phyloP scores from a whole-genome alignment of 2,329 filamentous ascomycete genomes.

The Colletotrichum chrysophilum region DNA sequence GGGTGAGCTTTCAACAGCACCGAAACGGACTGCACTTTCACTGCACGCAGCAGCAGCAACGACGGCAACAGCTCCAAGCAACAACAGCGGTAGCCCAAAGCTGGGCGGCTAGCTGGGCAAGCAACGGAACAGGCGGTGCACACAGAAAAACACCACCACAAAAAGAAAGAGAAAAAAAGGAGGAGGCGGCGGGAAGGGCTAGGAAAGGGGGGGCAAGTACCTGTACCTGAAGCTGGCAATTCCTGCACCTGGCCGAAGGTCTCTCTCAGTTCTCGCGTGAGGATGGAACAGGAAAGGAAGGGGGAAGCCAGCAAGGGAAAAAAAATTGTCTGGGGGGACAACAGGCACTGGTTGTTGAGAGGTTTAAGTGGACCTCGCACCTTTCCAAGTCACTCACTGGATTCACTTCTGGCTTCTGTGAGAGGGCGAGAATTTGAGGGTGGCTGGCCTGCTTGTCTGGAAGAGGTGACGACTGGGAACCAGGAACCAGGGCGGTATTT shows the following conservation, averaged over 20 bases:
- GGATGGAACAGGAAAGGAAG: conserved; percentile 3
- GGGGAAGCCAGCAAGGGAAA: conserved; percentile 7
- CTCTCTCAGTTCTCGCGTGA: conserved; percentile 12
- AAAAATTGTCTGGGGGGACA: conserved; percentile 11
- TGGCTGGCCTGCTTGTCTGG: neutral
- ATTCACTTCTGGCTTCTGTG: neutral
- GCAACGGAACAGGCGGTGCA: neutral
- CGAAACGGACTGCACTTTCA: neutral
- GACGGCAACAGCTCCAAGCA: neutral
- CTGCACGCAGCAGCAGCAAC: neutral
- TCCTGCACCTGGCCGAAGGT: neutral
- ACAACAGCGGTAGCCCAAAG: neutral
- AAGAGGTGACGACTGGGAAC: neutral
- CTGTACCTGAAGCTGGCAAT: neutral
- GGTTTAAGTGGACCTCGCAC: conserved; percentile 24
- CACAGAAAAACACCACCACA: neutral
- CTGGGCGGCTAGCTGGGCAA: neutral
- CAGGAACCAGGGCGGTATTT: neutral
- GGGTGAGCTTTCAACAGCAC: neutral
- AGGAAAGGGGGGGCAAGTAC: neutral
- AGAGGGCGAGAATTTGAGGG: neutral
- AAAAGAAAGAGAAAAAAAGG: neutral
- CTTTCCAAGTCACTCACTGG: conserved; percentile 7
- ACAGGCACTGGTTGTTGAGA: conserved; percentile 24
- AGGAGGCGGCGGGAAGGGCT: neutral